Evolutionary conservation across 331 rosid species (phyloP), one percentile per base, ranked within the genome.

Genomic region (Saraca asoca): DNA sequence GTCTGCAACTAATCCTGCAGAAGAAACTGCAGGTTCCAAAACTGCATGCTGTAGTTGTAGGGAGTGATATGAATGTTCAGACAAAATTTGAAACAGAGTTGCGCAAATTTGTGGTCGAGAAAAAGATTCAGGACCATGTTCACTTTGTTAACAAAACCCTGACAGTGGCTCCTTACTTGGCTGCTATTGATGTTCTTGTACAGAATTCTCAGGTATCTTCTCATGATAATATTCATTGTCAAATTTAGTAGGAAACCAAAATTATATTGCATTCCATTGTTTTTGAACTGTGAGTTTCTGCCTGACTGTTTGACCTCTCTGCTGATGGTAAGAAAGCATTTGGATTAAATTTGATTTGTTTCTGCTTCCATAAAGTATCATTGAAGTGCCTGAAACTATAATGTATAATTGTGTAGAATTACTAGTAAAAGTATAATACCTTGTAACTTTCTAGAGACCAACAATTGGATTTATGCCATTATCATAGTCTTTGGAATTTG

Each of bases 91-190:
- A 93, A 77, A 79, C 75, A 51, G 95, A 93, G 69, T 44, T 93
- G 54, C 89, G 95, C 17, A 84, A 81, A 77, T 93, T 72, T 75
- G 95, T 85, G 9, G 6, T n/a, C 46, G 94, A 93, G 57, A 85
- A 85, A 37, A 90, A 79, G 46, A 80, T 90, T 63, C 82, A 84
- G 82, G 94, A 87, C 72, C 80, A 73, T 5, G 87, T 93, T 79
- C 98, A 90, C 82, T 89, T 93, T 75, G 91, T 90, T 62, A 93
- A 93, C 76, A 90, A 93, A 80, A 87, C 95, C 70, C 78, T 90
- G 77, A 85, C 96, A 7, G 95, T 93, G 58, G 83, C 96, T 82
- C 95, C 98, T 43, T 93, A 89, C 78, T 78, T 90, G 57, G 95
- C 95, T 71, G 75, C 95, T 9, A 81, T 90, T 66, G 98, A 93